Conservation (phyloP, 1,284 basidiomycete genomes). For the Cryptococcus jaspeensis region DNA sequence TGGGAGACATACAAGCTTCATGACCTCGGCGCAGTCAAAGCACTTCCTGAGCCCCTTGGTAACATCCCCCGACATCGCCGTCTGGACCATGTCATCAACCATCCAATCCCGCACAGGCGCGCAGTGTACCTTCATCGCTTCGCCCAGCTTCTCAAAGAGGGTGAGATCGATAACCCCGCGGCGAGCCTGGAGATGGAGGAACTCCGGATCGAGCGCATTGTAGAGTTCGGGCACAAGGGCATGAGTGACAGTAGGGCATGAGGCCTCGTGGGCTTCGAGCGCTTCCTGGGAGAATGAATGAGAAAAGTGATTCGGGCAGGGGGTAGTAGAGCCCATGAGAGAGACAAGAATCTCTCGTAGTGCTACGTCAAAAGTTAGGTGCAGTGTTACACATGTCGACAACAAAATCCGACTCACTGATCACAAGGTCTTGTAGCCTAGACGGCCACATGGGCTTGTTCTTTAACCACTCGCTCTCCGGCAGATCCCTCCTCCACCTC, state of each 20-base stretch:
- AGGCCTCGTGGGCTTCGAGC: constrained; percentile 60
- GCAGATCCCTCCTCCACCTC: constrained; percentile 44
- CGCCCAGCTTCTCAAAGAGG: constrained; percentile 76
- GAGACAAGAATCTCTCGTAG: constrained; percentile 78
- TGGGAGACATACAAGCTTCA: constrained; percentile 79
- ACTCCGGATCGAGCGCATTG: constrained; percentile 55
- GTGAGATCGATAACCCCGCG: constrained; percentile 74
- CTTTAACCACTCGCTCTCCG: constrained; percentile 52
- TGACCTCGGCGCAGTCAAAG: constrained; percentile 87
- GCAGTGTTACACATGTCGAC: not conserved
- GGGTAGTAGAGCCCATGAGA: constrained; percentile 60
- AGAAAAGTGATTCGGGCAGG: constrained; percentile 46
- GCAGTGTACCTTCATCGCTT: constrained; percentile 83
- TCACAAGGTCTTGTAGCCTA: constrained; percentile 68
- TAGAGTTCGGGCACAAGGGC: constrained; percentile 49
- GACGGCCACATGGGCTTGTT: constrained; percentile 61
- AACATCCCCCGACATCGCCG: constrained; percentile 61
- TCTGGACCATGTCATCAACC: constrained; percentile 77
- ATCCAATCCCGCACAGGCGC: constrained; percentile 86
- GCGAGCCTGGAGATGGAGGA: constrained; percentile 76
- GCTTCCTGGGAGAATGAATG: constrained; percentile 57
- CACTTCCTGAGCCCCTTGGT: constrained; percentile 76
- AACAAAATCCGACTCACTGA: constrained; percentile 22
- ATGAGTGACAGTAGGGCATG: constrained; percentile 59
- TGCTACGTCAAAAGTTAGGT: constrained; percentile 53